phyloP scores from a whole-genome alignment of 2,329 filamentous ascomycete genomes.

The Lasiodiplodia theobromae region DNA sequence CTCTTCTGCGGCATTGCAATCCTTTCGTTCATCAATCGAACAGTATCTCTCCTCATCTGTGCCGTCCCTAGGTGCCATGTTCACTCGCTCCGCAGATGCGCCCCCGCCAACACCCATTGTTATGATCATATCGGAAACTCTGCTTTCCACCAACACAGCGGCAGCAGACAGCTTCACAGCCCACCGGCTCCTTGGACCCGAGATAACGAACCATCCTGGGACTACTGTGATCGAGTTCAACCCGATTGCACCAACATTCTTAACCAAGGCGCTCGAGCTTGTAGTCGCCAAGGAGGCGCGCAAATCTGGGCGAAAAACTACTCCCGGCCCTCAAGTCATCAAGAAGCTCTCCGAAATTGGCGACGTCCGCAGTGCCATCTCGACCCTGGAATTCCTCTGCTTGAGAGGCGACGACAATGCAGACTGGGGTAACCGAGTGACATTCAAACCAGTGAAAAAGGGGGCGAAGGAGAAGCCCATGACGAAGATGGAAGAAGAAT shows the following conservation, averaged over 20 bases:
- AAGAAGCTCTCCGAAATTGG: conserved; percentile 84
- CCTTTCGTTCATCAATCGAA: conserved; percentile 74
- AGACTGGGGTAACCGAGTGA: conserved; percentile 84
- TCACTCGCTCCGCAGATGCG: conserved; percentile 38
- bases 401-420: conserved; percentile 77
- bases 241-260: conserved; percentile 82
- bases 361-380: conserved; percentile 91
- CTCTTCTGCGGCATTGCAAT: conserved; percentile 52
- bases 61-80: conserved; percentile 60
- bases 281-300: conserved; percentile 86
- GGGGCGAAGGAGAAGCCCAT: conserved; percentile 65
- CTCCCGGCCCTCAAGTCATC: conserved; percentile 79
- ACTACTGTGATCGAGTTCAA: conserved; percentile 91
- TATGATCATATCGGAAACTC: conserved; percentile 89
- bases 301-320: conserved; percentile 75
- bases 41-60: conserved; percentile 75
- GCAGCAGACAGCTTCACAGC: conserved; percentile 91
- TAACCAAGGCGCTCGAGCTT: conserved; percentile 82
- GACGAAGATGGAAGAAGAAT: conserved; percentile 80
- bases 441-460: conserved; percentile 70
- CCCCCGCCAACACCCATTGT: conserved; percentile 68
- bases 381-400: conserved; percentile 90
- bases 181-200: conserved; percentile 84
- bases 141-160: conserved; percentile 83
- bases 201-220: conserved; percentile 81